Evolutionary conservation across 345 rosid species (phyloP).

Genomic region (Lumnitzera littorea): DNA sequence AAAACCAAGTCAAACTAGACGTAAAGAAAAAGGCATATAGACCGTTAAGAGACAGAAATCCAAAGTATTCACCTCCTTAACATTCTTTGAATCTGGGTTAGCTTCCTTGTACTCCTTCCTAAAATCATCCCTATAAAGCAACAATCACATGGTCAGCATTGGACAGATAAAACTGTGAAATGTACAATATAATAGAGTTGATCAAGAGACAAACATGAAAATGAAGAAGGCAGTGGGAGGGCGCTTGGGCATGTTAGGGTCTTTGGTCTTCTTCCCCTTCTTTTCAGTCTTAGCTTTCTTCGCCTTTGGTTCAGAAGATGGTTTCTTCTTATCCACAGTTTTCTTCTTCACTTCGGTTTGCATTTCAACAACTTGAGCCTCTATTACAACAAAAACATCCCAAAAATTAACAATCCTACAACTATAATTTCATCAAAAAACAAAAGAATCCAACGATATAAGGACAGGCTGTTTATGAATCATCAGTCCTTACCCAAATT

Average conservation of each 20-base stretch:
- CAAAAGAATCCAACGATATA: not conserved
- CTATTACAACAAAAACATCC: slow-evolving; percentile 16
- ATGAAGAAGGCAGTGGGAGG: slow-evolving; percentile 87
- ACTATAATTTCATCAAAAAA: no score
- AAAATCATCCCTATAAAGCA: slow-evolving; percentile 55
- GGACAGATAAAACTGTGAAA: no score
- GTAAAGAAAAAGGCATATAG: not conserved
- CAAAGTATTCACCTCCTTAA: slow-evolving; percentile 37
- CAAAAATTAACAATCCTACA: no score
- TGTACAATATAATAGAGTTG: not conserved
- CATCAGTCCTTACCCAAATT: slow-evolving; percentile 39
- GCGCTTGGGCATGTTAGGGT: slow-evolving; percentile 54
- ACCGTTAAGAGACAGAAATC: not conserved
- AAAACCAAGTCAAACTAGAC: not conserved
- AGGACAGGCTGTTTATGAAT: not conserved
- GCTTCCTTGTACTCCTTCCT: slow-evolving; percentile 55
- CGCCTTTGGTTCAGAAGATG: slow-evolving; percentile 45
- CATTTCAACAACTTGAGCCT: slow-evolving; percentile 67
- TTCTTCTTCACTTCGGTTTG: slow-evolving; percentile 47
- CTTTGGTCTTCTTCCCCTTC: slow-evolving; percentile 39
- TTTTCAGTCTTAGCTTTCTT: slow-evolving; percentile 50
- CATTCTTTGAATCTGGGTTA: slow-evolving; percentile 46
- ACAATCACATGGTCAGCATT: not conserved
- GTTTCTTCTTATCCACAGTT: slow-evolving; percentile 51
- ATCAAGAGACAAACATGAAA: slow-evolving; percentile 43